Evolutionary conservation across 768 basidiomycete genomes (phyloP).

Genomic region (Gymnopilus junonius): DNA sequence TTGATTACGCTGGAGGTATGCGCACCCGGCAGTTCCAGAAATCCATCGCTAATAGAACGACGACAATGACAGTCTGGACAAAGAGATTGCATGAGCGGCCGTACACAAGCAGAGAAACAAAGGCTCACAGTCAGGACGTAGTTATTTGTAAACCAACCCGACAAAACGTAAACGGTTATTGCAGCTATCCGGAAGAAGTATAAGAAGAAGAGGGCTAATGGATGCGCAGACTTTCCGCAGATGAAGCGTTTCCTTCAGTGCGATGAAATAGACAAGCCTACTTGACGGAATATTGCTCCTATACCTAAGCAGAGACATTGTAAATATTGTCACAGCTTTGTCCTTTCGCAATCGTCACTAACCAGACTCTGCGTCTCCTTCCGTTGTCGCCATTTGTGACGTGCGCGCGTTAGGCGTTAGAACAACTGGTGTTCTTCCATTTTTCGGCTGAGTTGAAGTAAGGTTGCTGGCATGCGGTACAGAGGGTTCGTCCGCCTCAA

Average conservation of each 20-base stretch:
- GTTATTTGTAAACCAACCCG: constrained; percentile 86
- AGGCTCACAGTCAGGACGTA: constrained; percentile 89
- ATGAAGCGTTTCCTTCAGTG: constrained; percentile 4
- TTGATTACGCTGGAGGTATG: neutral
- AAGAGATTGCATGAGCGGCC: neutral
- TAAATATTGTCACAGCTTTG: neutral
- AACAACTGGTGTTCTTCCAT: constrained; percentile 49
- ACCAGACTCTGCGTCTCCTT: constrained; percentile 81
- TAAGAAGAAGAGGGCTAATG: constrained; percentile 83
- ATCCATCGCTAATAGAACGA: constrained; percentile 93
- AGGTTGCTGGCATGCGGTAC: constrained; percentile 39
- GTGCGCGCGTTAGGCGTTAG: constrained; percentile 57
- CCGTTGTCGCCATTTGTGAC: constrained; percentile 53
- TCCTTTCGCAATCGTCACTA: constrained; percentile 22
- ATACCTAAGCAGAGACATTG: constrained; percentile 47
- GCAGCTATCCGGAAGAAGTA: constrained; percentile 89
- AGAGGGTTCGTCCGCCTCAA: constrained; percentile 81
- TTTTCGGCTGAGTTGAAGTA: constrained; percentile 29
- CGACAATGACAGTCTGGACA: constrained; percentile 79
- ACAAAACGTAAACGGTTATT: constrained; percentile 92
- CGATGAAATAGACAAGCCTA: constrained; percentile 31
- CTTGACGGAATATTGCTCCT: constrained; percentile 79
- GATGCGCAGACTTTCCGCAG: constrained; percentile 73
- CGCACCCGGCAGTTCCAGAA: constrained; percentile 96
- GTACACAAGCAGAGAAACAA: neutral